A percentile compares a stretch with the other conserved stretches of the same genome.
These are phyloP conservation scores for Cucumis hystrix DNA, from an alignment of 306 rosid species.

Conservation along the genomic window DNA sequence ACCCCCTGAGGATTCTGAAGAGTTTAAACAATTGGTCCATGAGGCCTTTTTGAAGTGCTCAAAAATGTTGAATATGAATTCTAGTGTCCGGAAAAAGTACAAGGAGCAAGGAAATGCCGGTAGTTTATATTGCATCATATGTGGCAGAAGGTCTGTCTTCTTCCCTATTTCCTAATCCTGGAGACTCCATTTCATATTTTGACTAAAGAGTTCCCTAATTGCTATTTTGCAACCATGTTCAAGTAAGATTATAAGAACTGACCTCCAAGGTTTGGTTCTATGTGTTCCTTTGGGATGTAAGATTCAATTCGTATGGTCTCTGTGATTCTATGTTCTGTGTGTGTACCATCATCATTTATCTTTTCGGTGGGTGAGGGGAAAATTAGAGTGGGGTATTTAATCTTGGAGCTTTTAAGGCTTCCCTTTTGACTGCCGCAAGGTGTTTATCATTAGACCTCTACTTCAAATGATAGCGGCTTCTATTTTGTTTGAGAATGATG, in stretches of 20 bases:
- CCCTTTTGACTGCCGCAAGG: neutral
- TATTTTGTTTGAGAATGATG: neutral
- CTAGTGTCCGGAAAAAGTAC: slow-evolving; percentile 56
- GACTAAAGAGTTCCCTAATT: slow-evolving; percentile 27
- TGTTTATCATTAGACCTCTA: neutral
- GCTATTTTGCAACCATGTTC: slow-evolving; percentile 19
- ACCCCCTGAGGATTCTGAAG: slow-evolving; percentile 63
- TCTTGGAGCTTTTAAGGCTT: neutral
- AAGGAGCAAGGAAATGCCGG: slow-evolving; percentile 80
- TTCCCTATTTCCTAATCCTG: slow-evolving; percentile 29
- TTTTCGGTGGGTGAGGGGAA: neutral
- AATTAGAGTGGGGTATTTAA: neutral
- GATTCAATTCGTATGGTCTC: neutral
- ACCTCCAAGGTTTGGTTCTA: slow-evolving; percentile 12
- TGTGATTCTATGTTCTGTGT: neutral
- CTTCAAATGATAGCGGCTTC: neutral
- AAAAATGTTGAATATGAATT: slow-evolving; percentile 52
- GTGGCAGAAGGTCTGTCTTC: slow-evolving; percentile 92
- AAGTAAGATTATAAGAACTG: slow-evolving; percentile 17
- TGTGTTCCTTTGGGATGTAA: slow-evolving; percentile 1
- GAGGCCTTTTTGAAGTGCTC: slow-evolving; percentile 63
- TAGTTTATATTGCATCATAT: slow-evolving; percentile 81
- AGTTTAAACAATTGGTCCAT: slow-evolving; percentile 61
- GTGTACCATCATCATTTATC: neutral
- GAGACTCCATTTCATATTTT: slow-evolving; percentile 30